Evolutionary conservation across 768 basidiomycete species (phyloP), one percentile per base, ranked within the genome.

Genomic region (Arthromyces matolae): DNA sequence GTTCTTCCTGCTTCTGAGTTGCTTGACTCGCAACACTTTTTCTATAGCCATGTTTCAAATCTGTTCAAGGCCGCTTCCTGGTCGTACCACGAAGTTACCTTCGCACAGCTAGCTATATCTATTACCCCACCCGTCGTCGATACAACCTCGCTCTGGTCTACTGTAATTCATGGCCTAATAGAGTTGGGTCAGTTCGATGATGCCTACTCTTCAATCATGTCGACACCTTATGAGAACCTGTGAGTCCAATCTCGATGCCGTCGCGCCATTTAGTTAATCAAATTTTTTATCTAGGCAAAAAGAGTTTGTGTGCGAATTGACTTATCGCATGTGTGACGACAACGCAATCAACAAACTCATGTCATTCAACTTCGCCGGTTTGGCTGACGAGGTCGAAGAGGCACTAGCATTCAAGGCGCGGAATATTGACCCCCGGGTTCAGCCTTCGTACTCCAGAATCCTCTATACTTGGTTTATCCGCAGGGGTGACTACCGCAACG

Each of bases 401-500:
- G 83, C 86, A 13, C 72, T 99, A 33, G 79, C 87, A 16, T 97
- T 94, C 73, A 95, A 97, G 64, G 89, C 93, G 6, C 81, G 94
- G 51, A 95, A 97, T 64, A 85, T 86, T 14, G 91, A 99, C 68
- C 93, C 95, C 40, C 80, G 89, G 35, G 69, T 84, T 31, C 79
- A 76, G 29, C 94, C 94, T 0, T 84, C 82, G 60, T 98, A 95
- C 71, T 84, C 92, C 28, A 80, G 83, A 58, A 90, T 98, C 45
- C 69, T 98, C n/a, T 95, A 96, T 67, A 85, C 91, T 38, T 98
- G 93, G 93, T 86, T 93, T 64, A 79, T 86, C 56, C 76, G 79
- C 47, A 76, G 89, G 63, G 89, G 89, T 22, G 93, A 97, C 64
- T 93, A 93, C 68, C 81, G 92, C 42, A 92, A 81, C 63, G 96